Conservation (phyloP, 805 yeast genomes). For the Hanseniaspora meyeri region DNA sequence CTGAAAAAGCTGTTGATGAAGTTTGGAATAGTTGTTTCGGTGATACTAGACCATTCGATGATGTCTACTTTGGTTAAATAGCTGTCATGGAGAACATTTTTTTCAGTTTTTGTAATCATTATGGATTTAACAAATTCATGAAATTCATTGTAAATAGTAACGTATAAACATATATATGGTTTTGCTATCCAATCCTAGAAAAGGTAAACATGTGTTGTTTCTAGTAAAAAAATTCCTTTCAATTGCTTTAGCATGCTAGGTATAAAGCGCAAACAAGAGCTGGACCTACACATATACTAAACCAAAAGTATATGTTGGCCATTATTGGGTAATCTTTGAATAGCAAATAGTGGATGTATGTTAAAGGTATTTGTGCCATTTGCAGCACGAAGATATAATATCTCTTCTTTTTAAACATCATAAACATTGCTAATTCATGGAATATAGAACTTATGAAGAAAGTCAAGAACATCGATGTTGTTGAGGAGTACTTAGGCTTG, state of each 20-base stretch:
- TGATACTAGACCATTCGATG: conserved; percentile 92
- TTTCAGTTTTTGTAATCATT: no score
- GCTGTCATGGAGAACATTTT: no score
- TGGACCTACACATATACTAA: conserved; percentile 84
- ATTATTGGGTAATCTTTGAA: conserved; percentile 44
- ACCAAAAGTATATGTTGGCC: conserved; percentile 81
- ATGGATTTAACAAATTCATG: neutral
- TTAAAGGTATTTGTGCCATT: conserved; percentile 77
- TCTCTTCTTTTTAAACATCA: conserved; percentile 64
- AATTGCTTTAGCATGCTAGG: conserved; percentile 44
- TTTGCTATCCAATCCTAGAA: no score
- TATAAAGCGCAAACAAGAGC: conserved; percentile 76
- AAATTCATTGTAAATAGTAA: no score
- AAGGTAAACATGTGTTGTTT: no score
- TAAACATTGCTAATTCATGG: conserved; percentile 89
- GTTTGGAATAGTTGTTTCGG: conserved; percentile 89
- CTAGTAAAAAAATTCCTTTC: no score
- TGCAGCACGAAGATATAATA: conserved; percentile 73
- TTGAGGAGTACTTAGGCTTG: conserved; percentile 48
- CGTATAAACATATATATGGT: no score
- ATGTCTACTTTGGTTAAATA: conserved; percentile 41
- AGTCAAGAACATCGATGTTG: conserved; percentile 62
- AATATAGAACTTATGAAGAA: conserved; percentile 68
- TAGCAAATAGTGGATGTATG: conserved; percentile 45
- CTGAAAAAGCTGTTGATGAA: conserved; percentile 64